Conservation (phyloP, 345 rosid genomes). For the Turritis glabra region DNA sequence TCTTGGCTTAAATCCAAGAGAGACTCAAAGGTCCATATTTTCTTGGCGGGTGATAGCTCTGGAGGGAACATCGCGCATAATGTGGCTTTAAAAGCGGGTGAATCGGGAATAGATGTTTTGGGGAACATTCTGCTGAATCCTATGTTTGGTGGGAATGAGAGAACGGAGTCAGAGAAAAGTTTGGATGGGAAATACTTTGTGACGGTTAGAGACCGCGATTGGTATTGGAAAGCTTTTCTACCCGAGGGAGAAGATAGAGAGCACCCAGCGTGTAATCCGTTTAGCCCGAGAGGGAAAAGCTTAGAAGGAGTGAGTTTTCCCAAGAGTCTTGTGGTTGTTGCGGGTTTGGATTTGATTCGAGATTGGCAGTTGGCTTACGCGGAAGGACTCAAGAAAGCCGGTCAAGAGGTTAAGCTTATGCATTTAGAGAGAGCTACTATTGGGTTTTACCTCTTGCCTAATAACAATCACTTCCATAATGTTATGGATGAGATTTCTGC, state of each 20-base stretch:
- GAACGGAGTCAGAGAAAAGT: slow-evolving; percentile 76
- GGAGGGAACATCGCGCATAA: slow-evolving; percentile 91
- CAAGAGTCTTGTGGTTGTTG: slow-evolving; percentile 79
- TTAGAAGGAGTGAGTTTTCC: slow-evolving; percentile 68
- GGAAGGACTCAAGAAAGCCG: slow-evolving; percentile 70
- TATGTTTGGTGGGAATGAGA: slow-evolving; percentile 83
- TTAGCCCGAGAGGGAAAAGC: slow-evolving; percentile 61
- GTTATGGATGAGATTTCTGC: slow-evolving; percentile 76
- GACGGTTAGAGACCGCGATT: slow-evolving; percentile 67
- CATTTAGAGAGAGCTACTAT: slow-evolving; percentile 74
- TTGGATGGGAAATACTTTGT: slow-evolving; percentile 89
- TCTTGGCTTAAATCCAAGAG: slow-evolving; percentile 73
- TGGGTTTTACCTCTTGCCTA: slow-evolving; percentile 89
- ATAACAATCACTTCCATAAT: slow-evolving; percentile 66
- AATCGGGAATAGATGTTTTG: slow-evolving; percentile 58
- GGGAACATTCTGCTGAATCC: slow-evolving; percentile 86
- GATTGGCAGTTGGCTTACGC: slow-evolving; percentile 85
- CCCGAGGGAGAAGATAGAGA: slow-evolving; percentile 84
- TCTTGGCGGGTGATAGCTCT: slow-evolving; percentile 88
- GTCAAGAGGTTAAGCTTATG: slow-evolving; percentile 66
- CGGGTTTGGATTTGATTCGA: slow-evolving; percentile 79
- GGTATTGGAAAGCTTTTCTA: slow-evolving; percentile 94
- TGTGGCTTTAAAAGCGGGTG: slow-evolving; percentile 70
- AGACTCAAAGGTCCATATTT: slow-evolving; percentile 72
- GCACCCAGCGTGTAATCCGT: slow-evolving; percentile 89